Base-by-base conservation (phyloP, 78 protist species). In the Mastigamoeba balamuthi region DNA sequence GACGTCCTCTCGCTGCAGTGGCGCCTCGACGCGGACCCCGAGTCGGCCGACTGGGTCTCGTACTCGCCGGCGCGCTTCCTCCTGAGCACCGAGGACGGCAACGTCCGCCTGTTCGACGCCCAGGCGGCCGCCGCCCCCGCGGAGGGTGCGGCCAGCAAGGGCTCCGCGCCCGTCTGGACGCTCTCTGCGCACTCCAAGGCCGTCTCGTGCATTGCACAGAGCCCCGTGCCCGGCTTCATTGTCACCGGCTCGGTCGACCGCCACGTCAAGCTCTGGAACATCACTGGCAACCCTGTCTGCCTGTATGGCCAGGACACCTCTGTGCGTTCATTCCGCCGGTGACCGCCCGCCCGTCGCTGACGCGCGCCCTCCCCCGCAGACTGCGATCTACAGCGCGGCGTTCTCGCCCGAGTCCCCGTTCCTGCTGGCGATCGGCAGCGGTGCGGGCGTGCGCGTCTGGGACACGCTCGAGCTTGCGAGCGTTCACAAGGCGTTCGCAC, bases 91-190 rank as follows among this genome's bases (percentile, higher is more conserved):
- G 17, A 8, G 8, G 44, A 69, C 10, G 73, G 36, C 10, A 33
- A 69, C n/a, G 25, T 4, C 3, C 75, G 72, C 30, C 76, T 74
- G 48, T 78, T 69, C 4, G 72, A 84, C 41, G 39, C 84, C 23
- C 70, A 69, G 36, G 77, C 66, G 27, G 74, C 67, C 39, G 36
- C 67, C 10, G 83, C 74, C 53, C 76, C 76, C 27, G 40, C 88
- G 17, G 88, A 83, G 35, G 83, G 80, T 40, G 89, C 88, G 40
- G 1, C 6, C n/a, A 30, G 82, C n/a, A 6, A 7, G 2, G 82
- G 80, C 40, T 86, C 75, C 42, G n/a, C 71, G 17, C 88, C 82
- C 33, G 41, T 84, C 1, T 84, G 88, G 88, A 69, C 80, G 0
- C 63, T 84, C 28, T 48, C 53, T 35, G 88, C 88, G 23, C 83